Base-by-base conservation (phyloP, 2,329 filamentous ascomycete species). In the Botrytis squamosa region DNA sequence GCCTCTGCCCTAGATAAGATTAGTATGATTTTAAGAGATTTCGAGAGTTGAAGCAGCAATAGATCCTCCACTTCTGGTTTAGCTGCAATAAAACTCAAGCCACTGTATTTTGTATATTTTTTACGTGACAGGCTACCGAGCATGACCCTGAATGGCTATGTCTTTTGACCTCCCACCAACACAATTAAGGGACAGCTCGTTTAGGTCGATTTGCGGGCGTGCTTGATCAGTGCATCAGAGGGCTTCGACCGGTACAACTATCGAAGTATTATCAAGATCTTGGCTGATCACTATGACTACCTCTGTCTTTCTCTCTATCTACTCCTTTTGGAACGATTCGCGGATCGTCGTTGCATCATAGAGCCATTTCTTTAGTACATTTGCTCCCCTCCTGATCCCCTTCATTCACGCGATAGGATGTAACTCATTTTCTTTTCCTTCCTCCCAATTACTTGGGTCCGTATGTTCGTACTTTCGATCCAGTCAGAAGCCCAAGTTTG, bases 161-260 rank as follows among this genome's bases (percentile, higher is more conserved):
- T 65, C 63, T 68, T 55, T 55, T 52, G 33, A n/a, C 16, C 16
- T 55, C 18, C 36, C 25, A 29, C 46, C 9, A 49, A 57, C n/a
- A 42, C 18, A 55, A n/a, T 55, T n/a, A 52, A 65, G 70, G 46
- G 38, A 33, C 14, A 44, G 46, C 59, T 42, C 62, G 46, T 55
- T 57, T 52, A 42, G 16, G 38, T 60, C 36, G n/a, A 72, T 67
- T 72, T 65, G 70, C 55, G 49, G 46, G 63, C 36, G 40, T 52
- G n/a, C 33, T 46, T 72, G 70, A 67, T 72, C 49, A 59, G 40
- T 68, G 64, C 71, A 72, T 72, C 25, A 42, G 63, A 68, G 68
- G 71, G 71, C 71, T 72, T 69, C 60, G 70, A 49, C 38, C 36
- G 8, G 67, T 38, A 52, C 63, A 68, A 49, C 20, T 20, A 71